phyloP scores from a whole-genome alignment of 257 asterid species.

The Solanum tacnaense region DNA sequence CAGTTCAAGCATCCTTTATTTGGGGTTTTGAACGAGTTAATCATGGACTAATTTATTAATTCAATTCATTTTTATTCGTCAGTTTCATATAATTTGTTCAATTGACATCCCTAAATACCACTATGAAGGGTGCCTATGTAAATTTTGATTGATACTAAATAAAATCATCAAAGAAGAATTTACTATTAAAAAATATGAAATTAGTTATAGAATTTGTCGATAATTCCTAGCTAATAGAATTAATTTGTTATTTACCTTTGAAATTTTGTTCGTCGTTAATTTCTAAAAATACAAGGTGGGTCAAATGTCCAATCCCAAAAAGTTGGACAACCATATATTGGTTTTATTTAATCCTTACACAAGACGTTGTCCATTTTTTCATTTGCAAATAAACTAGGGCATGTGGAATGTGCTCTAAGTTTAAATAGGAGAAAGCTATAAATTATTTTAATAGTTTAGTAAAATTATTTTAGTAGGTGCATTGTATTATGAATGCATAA shows the following conservation, averaged over 20 bases:
- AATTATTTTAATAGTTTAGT: not conserved
- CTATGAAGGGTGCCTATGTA: not conserved
- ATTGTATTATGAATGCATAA: not conserved
- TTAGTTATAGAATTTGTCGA: too few species aligned
- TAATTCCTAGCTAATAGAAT: too few species aligned
- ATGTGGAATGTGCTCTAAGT: not conserved
- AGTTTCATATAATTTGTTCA: not conserved
- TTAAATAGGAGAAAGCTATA: not conserved
- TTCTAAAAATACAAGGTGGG: not conserved
- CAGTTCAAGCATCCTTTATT: not conserved
- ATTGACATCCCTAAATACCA: not conserved
- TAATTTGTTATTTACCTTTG: too few species aligned
- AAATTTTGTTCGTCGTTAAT: too few species aligned
- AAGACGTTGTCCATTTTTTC: not conserved
- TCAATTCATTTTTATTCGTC: not conserved
- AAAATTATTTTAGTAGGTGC: not conserved
- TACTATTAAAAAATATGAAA: too few species aligned
- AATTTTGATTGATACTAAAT: not conserved
- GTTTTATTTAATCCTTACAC: not conserved
- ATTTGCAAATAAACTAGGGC: not conserved
- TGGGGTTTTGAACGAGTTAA: not conserved
- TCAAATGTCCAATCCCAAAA: not conserved
- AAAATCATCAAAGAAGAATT: not conserved
- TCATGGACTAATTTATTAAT: not conserved
- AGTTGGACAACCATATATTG: not conserved